Evolutionary conservation across 768 basidiomycete genomes (phyloP).

Genomic region (Suillus cothurnatus): DNA sequence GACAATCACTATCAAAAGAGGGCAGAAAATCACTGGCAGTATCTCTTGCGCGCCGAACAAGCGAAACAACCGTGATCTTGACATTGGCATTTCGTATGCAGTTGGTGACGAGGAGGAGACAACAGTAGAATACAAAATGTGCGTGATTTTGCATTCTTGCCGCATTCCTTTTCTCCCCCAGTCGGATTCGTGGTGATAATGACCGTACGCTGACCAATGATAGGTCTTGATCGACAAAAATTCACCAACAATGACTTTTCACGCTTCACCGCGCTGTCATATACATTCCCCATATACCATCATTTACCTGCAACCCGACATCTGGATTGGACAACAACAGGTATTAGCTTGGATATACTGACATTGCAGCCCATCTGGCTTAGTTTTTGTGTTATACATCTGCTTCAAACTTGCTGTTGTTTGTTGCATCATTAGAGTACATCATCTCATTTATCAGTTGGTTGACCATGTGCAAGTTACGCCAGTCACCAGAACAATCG

Average conservation of each 20-base stretch:
- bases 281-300: slow-evolving; percentile 16
- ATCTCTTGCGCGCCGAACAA: slow-evolving; percentile 86
- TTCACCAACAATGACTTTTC: slow-evolving; percentile 2
- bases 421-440: slow-evolving; percentile 5
- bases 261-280: background rate
- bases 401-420: background rate
- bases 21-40: slow-evolving; percentile 71
- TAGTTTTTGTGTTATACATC: background rate
- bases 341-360: slow-evolving; percentile 27
- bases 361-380: slow-evolving; percentile 8
- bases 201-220: slow-evolving; percentile 61
- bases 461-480: slow-evolving; percentile 1
- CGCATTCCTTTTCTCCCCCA: slow-evolving; percentile 13
- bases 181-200: slow-evolving; percentile 25
- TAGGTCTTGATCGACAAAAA: slow-evolving; percentile 62
- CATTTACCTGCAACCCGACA: slow-evolving; percentile 3
- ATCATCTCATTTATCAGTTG: background rate
- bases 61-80: slow-evolving; percentile 93
- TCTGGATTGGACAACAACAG: slow-evolving; percentile 23
- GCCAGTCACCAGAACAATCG: background rate
- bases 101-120: slow-evolving; percentile 31
- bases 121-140: slow-evolving; percentile 82
- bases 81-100: slow-evolving; percentile 82
- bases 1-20: slow-evolving; percentile 68
- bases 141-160: slow-evolving; percentile 48